Percentiles rank a stretch among this genome's conserved stretches.
These are phyloP conservation scores for Phytophthora melonis DNA, from an alignment of 352 stramenopile species.

Conservation along the genomic window DNA sequence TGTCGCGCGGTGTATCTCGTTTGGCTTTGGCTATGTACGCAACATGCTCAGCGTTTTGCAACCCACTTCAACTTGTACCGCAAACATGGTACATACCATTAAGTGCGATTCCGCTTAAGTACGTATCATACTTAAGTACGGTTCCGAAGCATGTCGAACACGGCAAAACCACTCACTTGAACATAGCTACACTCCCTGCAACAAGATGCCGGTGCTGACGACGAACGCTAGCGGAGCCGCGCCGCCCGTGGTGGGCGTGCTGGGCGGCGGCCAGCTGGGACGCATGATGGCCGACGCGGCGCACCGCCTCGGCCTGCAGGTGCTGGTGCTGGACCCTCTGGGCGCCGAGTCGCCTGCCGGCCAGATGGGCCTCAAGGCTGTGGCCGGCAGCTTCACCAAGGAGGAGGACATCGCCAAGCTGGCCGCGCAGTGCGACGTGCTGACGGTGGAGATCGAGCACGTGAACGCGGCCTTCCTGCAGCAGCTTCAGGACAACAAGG, in stretches of 20 bases:
- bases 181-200: too few relatives aligned
- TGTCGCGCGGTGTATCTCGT: conserved; percentile 30
- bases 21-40: too few relatives aligned
- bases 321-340: conserved; percentile 94
- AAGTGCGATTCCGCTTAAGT: too few relatives aligned
- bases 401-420: conserved; percentile 77
- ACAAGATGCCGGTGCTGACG: conserved; percentile 60
- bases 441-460: conserved; percentile 99
- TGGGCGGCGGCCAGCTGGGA: conserved; percentile 97
- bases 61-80: too few relatives aligned
- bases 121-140: too few relatives aligned
- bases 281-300: conserved; percentile 99
- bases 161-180: too few relatives aligned
- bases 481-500: conserved; percentile 86
- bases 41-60: too few relatives aligned
- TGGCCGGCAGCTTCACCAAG: conserved; percentile 85
- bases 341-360: conserved; percentile 77
- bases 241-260: conserved; percentile 85
- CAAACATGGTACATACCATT: too few relatives aligned
- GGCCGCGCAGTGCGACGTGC: conserved; percentile 89
- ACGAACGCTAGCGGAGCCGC: conserved; percentile 43
- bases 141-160: too few relatives aligned
- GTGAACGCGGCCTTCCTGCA: conserved; percentile 94
- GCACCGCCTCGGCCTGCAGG: conserved; percentile 93
- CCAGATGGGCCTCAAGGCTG: conserved; percentile 71